Evolutionary conservation across 129 eudicot species (phyloP).

Genomic region (Flaveria bidentis): DNA sequence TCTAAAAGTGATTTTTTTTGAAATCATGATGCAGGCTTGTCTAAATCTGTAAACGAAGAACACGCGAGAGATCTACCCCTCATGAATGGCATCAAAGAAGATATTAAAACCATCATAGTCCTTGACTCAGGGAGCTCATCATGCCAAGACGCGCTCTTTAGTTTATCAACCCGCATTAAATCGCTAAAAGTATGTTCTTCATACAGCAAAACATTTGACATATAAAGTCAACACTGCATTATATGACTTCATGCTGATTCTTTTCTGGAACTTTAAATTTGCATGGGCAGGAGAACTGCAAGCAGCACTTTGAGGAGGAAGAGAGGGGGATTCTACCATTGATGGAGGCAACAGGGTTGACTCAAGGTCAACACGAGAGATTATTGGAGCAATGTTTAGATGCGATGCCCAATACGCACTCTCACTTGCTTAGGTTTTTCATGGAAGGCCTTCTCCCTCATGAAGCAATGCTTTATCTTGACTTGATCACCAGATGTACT

Average conservation of each 20-base stretch:
- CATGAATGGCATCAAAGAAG: conserved; percentile 96
- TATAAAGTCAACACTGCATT: not conserved
- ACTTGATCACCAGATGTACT: conserved; percentile 48
- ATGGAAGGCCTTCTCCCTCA: conserved; percentile 89
- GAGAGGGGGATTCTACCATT: conserved; percentile 70
- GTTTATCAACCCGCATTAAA: conserved; percentile 58
- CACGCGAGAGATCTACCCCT: conserved; percentile 87
- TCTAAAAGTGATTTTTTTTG: not conserved
- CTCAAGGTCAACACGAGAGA: conserved; percentile 55
- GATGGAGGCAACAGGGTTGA: conserved; percentile 78
- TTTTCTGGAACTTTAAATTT: not conserved
- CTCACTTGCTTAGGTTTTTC: conserved; percentile 73
- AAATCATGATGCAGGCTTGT: conserved; percentile 56
- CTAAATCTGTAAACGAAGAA: conserved; percentile 68
- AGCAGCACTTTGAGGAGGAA: conserved; percentile 80
- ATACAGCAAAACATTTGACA: not conserved
- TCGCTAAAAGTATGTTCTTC: conserved; percentile 52
- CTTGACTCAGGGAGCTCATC: conserved; percentile 67
- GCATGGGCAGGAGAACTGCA: conserved; percentile 64
- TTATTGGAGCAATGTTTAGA: conserved; percentile 66
- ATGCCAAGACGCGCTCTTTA: conserved; percentile 62
- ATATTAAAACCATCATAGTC: conserved; percentile 76
- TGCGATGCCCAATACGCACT: conserved; percentile 77
- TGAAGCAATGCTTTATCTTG: conserved; percentile 81
- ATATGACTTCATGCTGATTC: not conserved